Evolutionary conservation across 345 rosid genomes (phyloP).

Genomic region (Populus alba): DNA sequence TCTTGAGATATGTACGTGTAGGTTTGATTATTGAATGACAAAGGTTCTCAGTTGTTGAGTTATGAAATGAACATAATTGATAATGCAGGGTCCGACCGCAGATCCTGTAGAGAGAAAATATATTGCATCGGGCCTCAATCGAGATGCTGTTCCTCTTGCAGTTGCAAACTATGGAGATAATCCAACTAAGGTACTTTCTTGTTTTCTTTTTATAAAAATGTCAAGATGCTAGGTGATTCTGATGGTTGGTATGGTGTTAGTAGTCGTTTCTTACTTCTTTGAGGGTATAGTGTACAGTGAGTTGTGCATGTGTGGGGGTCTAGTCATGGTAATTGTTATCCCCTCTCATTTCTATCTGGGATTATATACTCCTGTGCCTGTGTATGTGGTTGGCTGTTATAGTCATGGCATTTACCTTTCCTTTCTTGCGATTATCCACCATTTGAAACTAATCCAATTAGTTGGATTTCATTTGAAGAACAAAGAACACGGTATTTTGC

Average conservation of each 20-base stretch:
- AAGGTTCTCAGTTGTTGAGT: not conserved
- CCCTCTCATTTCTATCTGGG: not conserved
- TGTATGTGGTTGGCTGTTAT: not conserved
- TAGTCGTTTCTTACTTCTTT: not conserved
- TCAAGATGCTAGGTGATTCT: not conserved
- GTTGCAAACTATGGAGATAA: constrained; percentile 85
- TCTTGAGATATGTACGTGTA: not conserved
- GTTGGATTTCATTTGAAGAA: not conserved
- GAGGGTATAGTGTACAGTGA: not conserved
- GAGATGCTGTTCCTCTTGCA: constrained; percentile 68
- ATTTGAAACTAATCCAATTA: not conserved
- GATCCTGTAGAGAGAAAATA: constrained; percentile 71
- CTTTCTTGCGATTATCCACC: not conserved
- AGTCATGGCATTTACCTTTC: not conserved
- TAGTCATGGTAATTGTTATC: not conserved
- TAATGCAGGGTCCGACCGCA: constrained; percentile 49
- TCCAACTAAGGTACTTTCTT: constrained; percentile 59
- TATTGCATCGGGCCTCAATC: constrained; percentile 56
- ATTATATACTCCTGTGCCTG: not conserved
- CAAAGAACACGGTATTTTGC: not conserved
- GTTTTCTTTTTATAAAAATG: not conserved
- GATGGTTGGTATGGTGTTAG: not conserved
- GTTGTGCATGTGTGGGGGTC: not conserved
- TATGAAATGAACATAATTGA: not conserved
- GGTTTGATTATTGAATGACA: not conserved